These are phyloP conservation scores for Musa balbisiana DNA, from an alignment of 202 grass and related monocot species.

Conservation along the genomic window DNA sequence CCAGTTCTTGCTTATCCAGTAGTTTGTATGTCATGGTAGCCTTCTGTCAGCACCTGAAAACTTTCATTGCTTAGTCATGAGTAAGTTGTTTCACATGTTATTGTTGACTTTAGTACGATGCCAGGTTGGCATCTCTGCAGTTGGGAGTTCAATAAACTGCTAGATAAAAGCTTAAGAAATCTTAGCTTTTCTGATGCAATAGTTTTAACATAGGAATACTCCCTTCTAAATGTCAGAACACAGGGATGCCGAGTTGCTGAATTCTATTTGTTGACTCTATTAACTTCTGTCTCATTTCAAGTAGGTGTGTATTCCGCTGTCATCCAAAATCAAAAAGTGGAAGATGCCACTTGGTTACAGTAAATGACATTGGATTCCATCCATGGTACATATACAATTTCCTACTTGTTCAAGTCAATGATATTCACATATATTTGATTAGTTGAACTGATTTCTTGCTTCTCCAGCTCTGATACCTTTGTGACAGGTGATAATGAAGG, in stretches of 20 bases:
- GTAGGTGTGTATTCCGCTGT: slow-evolving; percentile 64
- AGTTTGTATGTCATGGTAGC: neutral
- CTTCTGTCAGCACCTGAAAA: too few relatives aligned
- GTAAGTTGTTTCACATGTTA: neutral
- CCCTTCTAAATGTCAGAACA: neutral
- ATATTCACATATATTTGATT: neutral
- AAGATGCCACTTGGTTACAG: slow-evolving; percentile 36
- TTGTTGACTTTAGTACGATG: neutral
- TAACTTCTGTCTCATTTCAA: neutral
- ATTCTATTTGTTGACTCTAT: neutral
- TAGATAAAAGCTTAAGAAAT: neutral
- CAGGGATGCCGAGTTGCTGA: neutral
- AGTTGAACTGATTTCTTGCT: neutral
- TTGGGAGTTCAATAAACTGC: neutral
- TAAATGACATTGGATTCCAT: slow-evolving; percentile 51
- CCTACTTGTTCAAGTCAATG: neutral
- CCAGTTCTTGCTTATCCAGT: slow-evolving; percentile 7
- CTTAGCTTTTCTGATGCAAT: neutral
- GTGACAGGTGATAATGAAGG: slow-evolving; percentile 69
- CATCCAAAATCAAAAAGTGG: slow-evolving; percentile 63
- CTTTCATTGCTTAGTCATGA: neutral
- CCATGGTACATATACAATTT: slow-evolving; percentile 35
- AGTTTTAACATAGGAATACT: neutral
- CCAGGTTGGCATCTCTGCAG: neutral
- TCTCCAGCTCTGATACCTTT: slow-evolving; percentile 48